Evolutionary conservation across 2,329 filamentous ascomycete species (phyloP), one percentile per base, ranked within the genome.

Genomic region (Colletotrichum tofieldiae): DNA sequence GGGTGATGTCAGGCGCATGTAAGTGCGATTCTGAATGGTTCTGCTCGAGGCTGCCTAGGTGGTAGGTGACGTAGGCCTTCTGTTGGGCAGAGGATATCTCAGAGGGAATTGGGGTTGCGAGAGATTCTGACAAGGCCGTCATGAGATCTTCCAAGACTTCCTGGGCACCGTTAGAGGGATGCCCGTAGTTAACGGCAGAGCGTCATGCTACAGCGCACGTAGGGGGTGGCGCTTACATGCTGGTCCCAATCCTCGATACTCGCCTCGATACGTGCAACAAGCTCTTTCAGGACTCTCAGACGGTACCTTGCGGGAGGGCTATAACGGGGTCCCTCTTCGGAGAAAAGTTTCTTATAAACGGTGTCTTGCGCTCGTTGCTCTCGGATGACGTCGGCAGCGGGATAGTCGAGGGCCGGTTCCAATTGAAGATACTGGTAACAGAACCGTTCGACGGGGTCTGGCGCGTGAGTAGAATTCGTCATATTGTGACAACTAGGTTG

Each of bases 71-170:
- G 79, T 92, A 92, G 41, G 90, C 90, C 79, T 93, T 93, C 76
- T 88, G 88, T 82, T 95, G 94, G 32, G 90, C 93, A 67, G 91
- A 89, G 49, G 87, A 84, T 35, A 87, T 80, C 78, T 94, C 91
- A 26, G 91, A 87, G n/a, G 89, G 90, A 20, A 93, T 82, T 20
- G 90, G 89, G 39, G 87, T 85, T 26, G 87, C 85, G 69, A 97
- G 86, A 32, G 96, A 86, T 72, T 86, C 81, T 65, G 92, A 90
- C 76, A 97, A 87, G 47, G 86, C 85, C 67, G 86, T 86, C 88
- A 96, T 93, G 77, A 98, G 88, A 81, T 92, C 87, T 82, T 97
- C 94, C 73, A 93, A 94, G 58, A 98, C 91, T 81, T 93, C 94
- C 95, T 98, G 83, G 35, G 51, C 59, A 55, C 65, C 61, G 37